Percentiles rank a stretch among this genome's conserved stretches.
Evolutionary conservation across 352 stramenopile genomes (phyloP).

Genomic region (Globisporangium apiculatum): DNA sequence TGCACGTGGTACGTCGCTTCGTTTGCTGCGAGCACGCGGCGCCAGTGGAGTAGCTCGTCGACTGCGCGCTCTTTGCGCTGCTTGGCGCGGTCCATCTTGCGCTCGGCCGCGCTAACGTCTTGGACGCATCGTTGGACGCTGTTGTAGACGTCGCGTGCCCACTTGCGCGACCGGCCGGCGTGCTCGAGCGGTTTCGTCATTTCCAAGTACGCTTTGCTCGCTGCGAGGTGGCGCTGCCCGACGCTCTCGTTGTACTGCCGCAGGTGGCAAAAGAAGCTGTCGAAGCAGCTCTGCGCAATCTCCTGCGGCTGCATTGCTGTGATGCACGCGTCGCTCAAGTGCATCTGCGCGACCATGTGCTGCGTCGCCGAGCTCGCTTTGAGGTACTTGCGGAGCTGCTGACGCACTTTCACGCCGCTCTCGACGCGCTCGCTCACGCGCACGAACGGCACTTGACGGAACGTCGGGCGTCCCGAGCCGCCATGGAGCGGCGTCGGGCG

Average conservation of each 20-base stretch:
- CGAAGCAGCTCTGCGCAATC: constrained; percentile 73
- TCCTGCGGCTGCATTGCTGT: constrained; percentile 72
- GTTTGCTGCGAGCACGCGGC: constrained; percentile 66
- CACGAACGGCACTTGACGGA: constrained; percentile 80
- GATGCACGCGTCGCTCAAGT: constrained; percentile 73
- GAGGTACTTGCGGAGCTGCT: constrained; percentile 81
- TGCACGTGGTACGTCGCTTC: constrained; percentile 77
- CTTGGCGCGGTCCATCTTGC: constrained; percentile 73
- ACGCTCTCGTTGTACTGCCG: constrained; percentile 74
- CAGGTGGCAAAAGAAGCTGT: constrained; percentile 72
- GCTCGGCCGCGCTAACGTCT: constrained; percentile 58
- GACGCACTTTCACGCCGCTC: constrained; percentile 73
- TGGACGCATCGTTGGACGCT: constrained; percentile 70
- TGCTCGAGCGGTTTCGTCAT: constrained; percentile 77
- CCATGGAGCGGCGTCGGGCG: constrained; percentile 49
- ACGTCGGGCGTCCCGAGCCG: constrained; percentile 43
- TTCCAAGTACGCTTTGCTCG: constrained; percentile 67
- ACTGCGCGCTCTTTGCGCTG: constrained; percentile 50
- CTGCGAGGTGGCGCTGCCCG: constrained; percentile 67
- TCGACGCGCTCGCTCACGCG: constrained; percentile 71
- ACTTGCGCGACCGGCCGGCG: constrained; percentile 63
- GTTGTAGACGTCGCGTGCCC: constrained; percentile 74
- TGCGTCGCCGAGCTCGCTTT: constrained; percentile 69
- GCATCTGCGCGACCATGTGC: constrained; percentile 73
- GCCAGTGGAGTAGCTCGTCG: constrained; percentile 73